Evolutionary conservation across 352 stramenopile species (phyloP).

Genomic region (Globisporangium alternatum): DNA sequence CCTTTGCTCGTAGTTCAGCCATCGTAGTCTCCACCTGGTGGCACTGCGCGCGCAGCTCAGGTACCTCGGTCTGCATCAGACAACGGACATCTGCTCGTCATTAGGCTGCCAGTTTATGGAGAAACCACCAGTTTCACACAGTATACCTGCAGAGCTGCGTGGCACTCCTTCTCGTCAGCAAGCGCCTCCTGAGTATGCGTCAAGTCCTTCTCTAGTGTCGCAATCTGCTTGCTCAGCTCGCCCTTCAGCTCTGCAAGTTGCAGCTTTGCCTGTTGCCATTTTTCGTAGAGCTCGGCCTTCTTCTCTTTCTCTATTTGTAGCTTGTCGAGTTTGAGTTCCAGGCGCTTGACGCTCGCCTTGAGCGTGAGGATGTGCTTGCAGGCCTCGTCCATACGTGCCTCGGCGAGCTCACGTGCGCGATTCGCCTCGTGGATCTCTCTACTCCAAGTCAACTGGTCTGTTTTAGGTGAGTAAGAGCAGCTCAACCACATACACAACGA

Average conservation of each 20-base stretch:
- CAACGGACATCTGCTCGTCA: neutral
- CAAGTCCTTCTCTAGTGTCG: conserved; percentile 30
- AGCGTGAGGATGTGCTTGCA: conserved; percentile 45
- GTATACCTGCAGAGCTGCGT: conserved; percentile 24
- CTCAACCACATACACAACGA: neutral
- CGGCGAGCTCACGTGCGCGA: conserved; percentile 14
- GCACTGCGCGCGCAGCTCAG: conserved; percentile 17
- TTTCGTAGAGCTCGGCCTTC: conserved; percentile 14
- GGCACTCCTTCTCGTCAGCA: conserved; percentile 16
- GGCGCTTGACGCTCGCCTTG: conserved; percentile 24
- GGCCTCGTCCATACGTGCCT: conserved; percentile 31
- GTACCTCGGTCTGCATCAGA: conserved; percentile 17
- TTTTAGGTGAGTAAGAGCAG: neutral
- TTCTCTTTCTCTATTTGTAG: conserved; percentile 17
- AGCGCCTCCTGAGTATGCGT: conserved; percentile 13
- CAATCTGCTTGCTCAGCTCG: conserved; percentile 21
- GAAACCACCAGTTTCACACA: neutral
- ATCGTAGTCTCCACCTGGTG: conserved; percentile 24
- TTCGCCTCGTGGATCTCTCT: conserved; percentile 13
- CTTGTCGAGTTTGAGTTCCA: conserved; percentile 24
- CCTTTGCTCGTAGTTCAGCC: conserved; percentile 23
- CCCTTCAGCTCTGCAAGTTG: conserved; percentile 26
- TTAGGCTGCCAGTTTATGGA: neutral
- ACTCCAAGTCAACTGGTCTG: conserved; percentile 15
- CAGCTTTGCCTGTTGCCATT: conserved; percentile 27